A percentile compares a stretch with the other conserved stretches of the same genome.
Evolutionary conservation across 768 basidiomycete genomes (phyloP).

Genomic region (Amanita muscaria): DNA sequence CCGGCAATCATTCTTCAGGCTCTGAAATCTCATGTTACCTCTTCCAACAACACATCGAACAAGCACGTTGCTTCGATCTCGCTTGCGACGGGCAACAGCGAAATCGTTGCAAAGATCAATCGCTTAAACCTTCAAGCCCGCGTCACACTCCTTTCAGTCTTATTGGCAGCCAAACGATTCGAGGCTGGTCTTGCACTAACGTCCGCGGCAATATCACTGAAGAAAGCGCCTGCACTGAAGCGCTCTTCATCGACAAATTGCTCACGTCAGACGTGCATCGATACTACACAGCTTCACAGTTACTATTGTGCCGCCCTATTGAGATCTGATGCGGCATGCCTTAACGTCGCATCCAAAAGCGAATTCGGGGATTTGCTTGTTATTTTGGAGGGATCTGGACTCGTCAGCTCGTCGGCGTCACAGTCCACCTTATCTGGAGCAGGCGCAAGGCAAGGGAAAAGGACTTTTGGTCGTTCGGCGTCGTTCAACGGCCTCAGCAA

Average conservation of each 20-base stretch:
- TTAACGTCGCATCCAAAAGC: constrained; percentile 60
- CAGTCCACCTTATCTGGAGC: constrained; percentile 27
- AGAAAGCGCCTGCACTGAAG: constrained; percentile 40
- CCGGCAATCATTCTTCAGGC: constrained; percentile 67
- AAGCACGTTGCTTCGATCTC: constrained; percentile 15
- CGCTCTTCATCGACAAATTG: constrained; percentile 31
- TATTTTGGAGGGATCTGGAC: constrained; percentile 66
- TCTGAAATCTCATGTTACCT: constrained; percentile 60
- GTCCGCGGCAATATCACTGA: constrained; percentile 27
- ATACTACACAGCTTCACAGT: constrained; percentile 50
- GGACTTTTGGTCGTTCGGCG: constrained; percentile 44
- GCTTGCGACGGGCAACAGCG: constrained; percentile 35
- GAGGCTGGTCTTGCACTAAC: constrained; percentile 49
- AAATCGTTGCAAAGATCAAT: constrained; percentile 56
- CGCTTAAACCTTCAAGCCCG: constrained; percentile 69
- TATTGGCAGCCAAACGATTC: constrained; percentile 56
- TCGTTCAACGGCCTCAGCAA: constrained; percentile 43
- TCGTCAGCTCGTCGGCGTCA: constrained; percentile 37
- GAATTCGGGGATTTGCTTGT: constrained; percentile 69
- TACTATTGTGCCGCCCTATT: constrained; percentile 56
- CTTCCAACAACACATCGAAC: constrained; percentile 21
- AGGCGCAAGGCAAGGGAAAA: constrained; percentile 34
- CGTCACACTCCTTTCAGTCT: constrained; percentile 52
- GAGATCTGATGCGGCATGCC: constrained; percentile 44
- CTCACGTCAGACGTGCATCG: constrained; percentile 28